These are phyloP conservation scores for Pterocarpus macrocarpus DNA, from an alignment of 306 rosid genomes.

Conservation along the genomic window DNA sequence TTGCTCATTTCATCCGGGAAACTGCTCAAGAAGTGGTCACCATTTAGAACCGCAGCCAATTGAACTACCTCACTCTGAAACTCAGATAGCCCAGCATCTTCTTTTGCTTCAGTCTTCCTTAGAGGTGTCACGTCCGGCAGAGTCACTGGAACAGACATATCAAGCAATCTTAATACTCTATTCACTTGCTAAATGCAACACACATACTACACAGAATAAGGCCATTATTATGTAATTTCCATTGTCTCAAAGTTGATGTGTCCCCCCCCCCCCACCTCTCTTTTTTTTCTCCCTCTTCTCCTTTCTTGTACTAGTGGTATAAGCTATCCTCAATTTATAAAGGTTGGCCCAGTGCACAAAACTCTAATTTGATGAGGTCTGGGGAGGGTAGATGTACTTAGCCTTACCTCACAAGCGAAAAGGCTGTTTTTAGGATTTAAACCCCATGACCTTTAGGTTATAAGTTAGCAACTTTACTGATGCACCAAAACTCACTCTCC, in stretches of 20 bases:
- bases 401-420: no score
- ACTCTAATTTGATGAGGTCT: no score
- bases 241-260: constrained; percentile 5
- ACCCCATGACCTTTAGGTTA: no score
- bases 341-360: no score
- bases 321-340: neutral
- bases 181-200: constrained; percentile 3
- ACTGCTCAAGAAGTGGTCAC: constrained; percentile 92
- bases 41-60: constrained; percentile 92
- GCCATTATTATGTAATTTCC: neutral
- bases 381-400: no score
- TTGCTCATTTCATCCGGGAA: constrained; percentile 87
- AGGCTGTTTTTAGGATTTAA: no score
- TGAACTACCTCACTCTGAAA: constrained; percentile 96
- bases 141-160: constrained; percentile 65
- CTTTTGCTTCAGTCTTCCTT: constrained; percentile 80
- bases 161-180: constrained; percentile 23
- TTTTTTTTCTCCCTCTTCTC: no score
- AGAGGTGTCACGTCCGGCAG: constrained; percentile 83
- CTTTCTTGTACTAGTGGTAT: constrained; percentile 3
- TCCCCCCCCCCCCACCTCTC: neutral
- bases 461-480: no score
- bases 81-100: constrained; percentile 68
- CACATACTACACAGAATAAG: neutral
- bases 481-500: no score